phyloP scores from a whole-genome alignment of 345 rosid genomes.

The Raphanus raphanistrum region DNA sequence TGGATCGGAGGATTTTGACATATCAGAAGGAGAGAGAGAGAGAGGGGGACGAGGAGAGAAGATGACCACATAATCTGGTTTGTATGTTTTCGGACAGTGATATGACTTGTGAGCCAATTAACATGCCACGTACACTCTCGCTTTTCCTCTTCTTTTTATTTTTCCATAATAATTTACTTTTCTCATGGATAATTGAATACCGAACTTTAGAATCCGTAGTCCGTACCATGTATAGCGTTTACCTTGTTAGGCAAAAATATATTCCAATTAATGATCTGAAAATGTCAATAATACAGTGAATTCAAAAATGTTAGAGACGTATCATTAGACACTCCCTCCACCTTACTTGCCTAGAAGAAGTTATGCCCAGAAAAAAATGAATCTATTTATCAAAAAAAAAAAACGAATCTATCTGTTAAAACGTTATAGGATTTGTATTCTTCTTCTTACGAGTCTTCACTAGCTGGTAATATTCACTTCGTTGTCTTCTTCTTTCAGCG shows the following conservation, averaged over 20 bases:
- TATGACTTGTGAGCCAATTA: slow-evolving; percentile 37
- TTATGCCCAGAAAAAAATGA: background rate
- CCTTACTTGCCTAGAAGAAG: slow-evolving; percentile 20
- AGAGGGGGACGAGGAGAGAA: background rate
- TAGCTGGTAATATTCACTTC: background rate
- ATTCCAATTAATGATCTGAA: background rate
- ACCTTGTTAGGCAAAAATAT: too few species aligned
- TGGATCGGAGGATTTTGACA: slow-evolving; percentile 32
- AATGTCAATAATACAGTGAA: background rate
- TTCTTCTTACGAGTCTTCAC: background rate
- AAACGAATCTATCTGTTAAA: background rate
- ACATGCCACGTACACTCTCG: slow-evolving; percentile 39
- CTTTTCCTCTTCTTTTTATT: slow-evolving; percentile 34
- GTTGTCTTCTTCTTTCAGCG: background rate
- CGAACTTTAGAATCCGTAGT: too few species aligned
- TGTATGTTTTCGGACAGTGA: slow-evolving; percentile 17
- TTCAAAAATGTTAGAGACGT: background rate
- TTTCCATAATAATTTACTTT: background rate
- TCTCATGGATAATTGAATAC: background rate
- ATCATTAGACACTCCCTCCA: background rate
- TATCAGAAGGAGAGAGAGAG: slow-evolving; percentile 10
- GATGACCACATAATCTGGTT: slow-evolving; percentile 36
- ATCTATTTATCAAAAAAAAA: background rate
- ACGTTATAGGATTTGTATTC: background rate
- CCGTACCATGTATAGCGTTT: too few species aligned